These are phyloP conservation scores for Verticillium isaacii DNA, from an alignment of 2,329 filamentous ascomycete genomes.

Conservation along the genomic window DNA sequence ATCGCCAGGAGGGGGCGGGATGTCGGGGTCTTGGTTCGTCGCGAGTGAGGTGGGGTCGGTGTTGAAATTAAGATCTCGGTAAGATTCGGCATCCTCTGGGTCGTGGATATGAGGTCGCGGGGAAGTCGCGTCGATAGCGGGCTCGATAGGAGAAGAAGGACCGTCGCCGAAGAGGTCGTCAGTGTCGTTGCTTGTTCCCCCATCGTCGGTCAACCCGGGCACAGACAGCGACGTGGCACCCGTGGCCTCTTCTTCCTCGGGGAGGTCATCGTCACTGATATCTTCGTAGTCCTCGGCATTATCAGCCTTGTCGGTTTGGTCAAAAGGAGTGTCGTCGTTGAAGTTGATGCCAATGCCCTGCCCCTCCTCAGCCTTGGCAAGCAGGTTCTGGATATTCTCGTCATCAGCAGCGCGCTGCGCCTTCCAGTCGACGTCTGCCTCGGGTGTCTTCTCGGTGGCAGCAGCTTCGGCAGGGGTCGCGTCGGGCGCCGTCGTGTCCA, in stretches of 20 bases:
- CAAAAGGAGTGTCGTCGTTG: slow-evolving; percentile 43
- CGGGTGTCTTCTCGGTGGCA: slow-evolving; percentile 13
- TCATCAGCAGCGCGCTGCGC: slow-evolving; percentile 45
- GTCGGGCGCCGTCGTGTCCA: not conserved
- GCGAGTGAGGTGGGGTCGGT: slow-evolving; percentile 35
- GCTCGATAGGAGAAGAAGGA: slow-evolving; percentile 40
- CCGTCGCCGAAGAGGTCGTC: slow-evolving; percentile 69
- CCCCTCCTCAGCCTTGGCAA: slow-evolving; percentile 36
- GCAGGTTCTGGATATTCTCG: slow-evolving; percentile 36
- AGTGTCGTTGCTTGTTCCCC: slow-evolving; percentile 53
- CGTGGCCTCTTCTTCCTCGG: slow-evolving; percentile 65
- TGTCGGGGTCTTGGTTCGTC: slow-evolving; percentile 55
- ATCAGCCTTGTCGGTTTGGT: slow-evolving; percentile 76
- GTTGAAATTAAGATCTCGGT: slow-evolving; percentile 42
- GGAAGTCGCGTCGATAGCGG: slow-evolving; percentile 35
- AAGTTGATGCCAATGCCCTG: slow-evolving; percentile 34
- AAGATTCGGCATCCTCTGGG: slow-evolving; percentile 29
- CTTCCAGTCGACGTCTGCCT: slow-evolving; percentile 31
- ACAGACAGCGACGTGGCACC: slow-evolving; percentile 38
- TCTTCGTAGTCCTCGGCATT: slow-evolving; percentile 90
- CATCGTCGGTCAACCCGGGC: slow-evolving; percentile 55
- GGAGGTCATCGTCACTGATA: slow-evolving; percentile 86
- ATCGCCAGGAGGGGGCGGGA: slow-evolving; percentile 67
- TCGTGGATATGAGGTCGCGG: slow-evolving; percentile 38
- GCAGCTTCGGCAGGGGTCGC: slow-evolving; percentile 9